Conservation (phyloP, 2,329 filamentous ascomycete genomes). For the Annulohypoxylon truncatum region DNA sequence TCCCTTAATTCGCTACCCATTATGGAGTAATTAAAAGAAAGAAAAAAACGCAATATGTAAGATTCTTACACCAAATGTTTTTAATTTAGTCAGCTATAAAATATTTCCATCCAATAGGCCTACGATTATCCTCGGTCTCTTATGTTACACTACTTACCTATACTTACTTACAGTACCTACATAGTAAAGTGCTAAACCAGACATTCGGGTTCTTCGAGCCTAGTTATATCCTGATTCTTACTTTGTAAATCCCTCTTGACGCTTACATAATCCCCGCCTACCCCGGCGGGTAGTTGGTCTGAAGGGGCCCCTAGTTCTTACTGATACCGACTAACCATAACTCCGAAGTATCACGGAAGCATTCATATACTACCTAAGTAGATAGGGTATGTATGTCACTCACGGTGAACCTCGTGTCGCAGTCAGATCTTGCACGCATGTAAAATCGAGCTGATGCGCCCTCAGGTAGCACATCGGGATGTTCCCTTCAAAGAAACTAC, state of each 20-base stretch:
- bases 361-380: constrained; percentile 4
- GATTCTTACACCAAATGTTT: constrained; percentile 49
- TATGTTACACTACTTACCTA: constrained; percentile 29
- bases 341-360: constrained; percentile 33
- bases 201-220: constrained; percentile 32
- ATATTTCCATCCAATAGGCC: constrained; percentile 39
- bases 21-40: constrained; percentile 17
- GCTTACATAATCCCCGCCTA: neutral
- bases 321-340: constrained; percentile 25
- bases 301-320: constrained; percentile 6
- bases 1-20: constrained; percentile 15
- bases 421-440: constrained; percentile 40
- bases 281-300: neutral
- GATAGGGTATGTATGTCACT: constrained; percentile 23
- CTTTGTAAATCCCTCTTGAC: constrained; percentile 25
- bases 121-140: constrained; percentile 17
- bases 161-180: neutral
- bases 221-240: constrained; percentile 9
- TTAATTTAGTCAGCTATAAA: constrained; percentile 45
- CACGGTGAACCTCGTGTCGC: constrained; percentile 25
- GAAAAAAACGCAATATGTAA: constrained; percentile 37
- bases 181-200: constrained; percentile 24
- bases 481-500: constrained; percentile 26
- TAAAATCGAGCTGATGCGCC: constrained; percentile 30
- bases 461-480: constrained; percentile 37